These are phyloP conservation scores for Xylaria curta DNA, from an alignment of 495 filamentous ascomycete species.

Conservation along the genomic window DNA sequence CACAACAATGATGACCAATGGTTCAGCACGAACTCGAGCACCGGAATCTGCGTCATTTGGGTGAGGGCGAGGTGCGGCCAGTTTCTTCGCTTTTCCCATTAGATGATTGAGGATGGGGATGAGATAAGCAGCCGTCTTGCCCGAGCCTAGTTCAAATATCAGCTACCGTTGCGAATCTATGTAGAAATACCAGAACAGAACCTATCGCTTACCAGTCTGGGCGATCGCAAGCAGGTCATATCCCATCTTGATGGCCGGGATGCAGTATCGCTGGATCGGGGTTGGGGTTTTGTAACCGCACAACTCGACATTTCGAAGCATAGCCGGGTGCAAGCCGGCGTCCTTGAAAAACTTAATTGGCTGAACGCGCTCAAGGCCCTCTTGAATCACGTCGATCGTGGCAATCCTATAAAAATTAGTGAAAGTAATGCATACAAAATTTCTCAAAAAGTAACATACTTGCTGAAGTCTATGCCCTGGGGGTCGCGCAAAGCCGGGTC, in stretches of 20 bases:
- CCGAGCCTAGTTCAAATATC: conserved; percentile 69
- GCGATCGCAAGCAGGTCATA: conserved; percentile 86
- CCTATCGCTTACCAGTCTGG: conserved; percentile 77
- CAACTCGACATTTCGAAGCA: conserved; percentile 77
- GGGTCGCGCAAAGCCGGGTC: conserved; percentile 44
- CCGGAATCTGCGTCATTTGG: conserved; percentile 45
- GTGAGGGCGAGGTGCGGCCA: conserved; percentile 77
- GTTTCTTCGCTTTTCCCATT: conserved; percentile 91
- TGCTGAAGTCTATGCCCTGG: conserved; percentile 54
- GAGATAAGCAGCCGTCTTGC: conserved; percentile 93
- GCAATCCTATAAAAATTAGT: conserved; percentile 53
- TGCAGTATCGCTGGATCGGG: conserved; percentile 81
- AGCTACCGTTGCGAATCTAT: neutral
- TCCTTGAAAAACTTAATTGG: conserved; percentile 70
- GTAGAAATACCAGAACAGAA: neutral
- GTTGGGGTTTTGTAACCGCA: conserved; percentile 71
- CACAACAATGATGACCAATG: conserved; percentile 82
- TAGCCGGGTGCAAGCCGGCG: conserved; percentile 83
- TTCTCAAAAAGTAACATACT: conserved; percentile 42
- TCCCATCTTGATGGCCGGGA: conserved; percentile 75
- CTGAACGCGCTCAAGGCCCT: conserved; percentile 59
- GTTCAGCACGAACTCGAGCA: conserved; percentile 72
- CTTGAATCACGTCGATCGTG: conserved; percentile 63
- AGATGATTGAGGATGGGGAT: conserved; percentile 87
- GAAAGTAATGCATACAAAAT: neutral